These are phyloP conservation scores for Lentinula sp. DNA, from an alignment of 768 basidiomycete species.

Conservation along the genomic window DNA sequence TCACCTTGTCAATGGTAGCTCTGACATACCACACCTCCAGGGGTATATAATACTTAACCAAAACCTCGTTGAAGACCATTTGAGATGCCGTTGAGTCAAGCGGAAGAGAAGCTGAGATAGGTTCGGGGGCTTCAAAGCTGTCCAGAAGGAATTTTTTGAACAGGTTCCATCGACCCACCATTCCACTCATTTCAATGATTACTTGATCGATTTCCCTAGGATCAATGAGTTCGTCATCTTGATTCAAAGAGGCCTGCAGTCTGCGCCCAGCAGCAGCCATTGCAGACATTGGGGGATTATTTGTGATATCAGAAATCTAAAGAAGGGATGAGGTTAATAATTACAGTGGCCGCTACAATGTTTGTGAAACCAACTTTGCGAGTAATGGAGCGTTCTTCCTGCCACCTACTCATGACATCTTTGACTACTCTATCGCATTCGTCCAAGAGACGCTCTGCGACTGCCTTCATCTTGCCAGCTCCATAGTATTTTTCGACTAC, in stretches of 20 bases:
- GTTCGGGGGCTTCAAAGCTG: constrained; percentile 48
- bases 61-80: constrained; percentile 56
- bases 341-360: not conserved
- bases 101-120: not conserved
- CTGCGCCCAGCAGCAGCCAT: constrained; percentile 24
- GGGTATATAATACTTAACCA: constrained; percentile 76
- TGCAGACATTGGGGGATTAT: constrained; percentile 29
- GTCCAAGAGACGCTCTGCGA: constrained; percentile 67
- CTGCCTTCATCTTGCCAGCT: constrained; percentile 74
- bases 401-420: constrained; percentile 77
- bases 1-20: constrained; percentile 81
- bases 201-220: constrained; percentile 89
- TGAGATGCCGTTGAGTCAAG: constrained; percentile 51
- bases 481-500: constrained; percentile 99
- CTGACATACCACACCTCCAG: constrained; percentile 91
- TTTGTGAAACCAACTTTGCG: constrained; percentile 50
- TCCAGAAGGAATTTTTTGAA: constrained; percentile 85
- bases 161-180: constrained; percentile 88
- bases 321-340: not conserved
- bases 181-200: constrained; percentile 81
- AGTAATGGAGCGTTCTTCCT: constrained; percentile 81
- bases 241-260: constrained; percentile 18
- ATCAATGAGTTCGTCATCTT: constrained; percentile 61
- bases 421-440: constrained; percentile 86
- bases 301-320: constrained; percentile 43